phyloP scores from a whole-genome alignment of 2,329 filamentous ascomycete genomes.

The Nemania sp. region DNA sequence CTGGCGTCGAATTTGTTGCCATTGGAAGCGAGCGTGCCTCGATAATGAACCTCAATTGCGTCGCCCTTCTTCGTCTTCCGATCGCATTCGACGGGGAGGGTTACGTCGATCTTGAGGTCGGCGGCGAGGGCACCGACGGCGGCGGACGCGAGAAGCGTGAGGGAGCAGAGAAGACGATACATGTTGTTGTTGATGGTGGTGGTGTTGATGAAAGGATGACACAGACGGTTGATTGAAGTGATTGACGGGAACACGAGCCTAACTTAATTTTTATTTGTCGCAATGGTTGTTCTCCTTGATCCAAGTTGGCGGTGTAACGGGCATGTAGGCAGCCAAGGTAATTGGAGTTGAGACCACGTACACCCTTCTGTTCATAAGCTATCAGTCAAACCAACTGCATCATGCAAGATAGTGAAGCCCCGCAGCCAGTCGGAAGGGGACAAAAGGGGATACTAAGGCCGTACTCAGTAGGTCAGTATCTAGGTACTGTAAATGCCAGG shows the following conservation, averaged over 20 bases:
- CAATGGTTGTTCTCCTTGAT: not conserved
- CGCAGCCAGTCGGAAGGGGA: too few relatives aligned
- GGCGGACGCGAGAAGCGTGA: constrained; percentile 57
- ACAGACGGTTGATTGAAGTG: not conserved
- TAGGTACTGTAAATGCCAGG: too few relatives aligned
- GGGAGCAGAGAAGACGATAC: constrained; percentile 53
- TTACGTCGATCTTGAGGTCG: constrained; percentile 79
- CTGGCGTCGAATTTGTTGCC: constrained; percentile 84
- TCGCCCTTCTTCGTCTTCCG: constrained; percentile 79
- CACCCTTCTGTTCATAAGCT: too few relatives aligned
- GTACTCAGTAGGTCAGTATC: too few relatives aligned
- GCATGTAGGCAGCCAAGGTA: too few relatives aligned
- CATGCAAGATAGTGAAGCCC: too few relatives aligned
- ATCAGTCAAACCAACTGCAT: too few relatives aligned
- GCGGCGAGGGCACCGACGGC: constrained; percentile 56
- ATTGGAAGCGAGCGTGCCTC: constrained; percentile 73
- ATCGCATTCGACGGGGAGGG: constrained; percentile 73
- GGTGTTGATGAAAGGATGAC: not conserved
- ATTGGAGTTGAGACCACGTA: too few relatives aligned
- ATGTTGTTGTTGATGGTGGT: constrained; percentile 41
- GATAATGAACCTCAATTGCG: constrained; percentile 84
- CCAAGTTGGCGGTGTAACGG: too few relatives aligned
- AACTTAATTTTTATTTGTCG: not conserved
- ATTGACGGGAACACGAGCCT: not conserved
- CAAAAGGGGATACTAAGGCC: too few relatives aligned